Conservation (phyloP, 208 protist species). For the Leishmania major region DNA sequence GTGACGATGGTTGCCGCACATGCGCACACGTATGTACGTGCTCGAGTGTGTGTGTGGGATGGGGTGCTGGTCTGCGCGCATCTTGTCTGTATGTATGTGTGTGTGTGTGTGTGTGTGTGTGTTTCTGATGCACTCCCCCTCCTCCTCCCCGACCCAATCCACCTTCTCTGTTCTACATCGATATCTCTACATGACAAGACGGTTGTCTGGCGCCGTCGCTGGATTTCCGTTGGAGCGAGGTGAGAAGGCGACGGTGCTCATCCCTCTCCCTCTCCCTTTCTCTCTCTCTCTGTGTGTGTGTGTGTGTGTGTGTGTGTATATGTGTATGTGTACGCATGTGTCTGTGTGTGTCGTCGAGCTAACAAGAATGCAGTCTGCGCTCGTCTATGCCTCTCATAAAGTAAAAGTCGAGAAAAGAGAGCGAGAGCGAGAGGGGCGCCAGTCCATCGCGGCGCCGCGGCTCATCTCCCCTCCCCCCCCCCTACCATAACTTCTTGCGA, state of each 20-base stretch:
- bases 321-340: not conserved
- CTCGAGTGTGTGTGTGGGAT: not conserved
- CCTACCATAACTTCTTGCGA: not conserved
- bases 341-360: not conserved
- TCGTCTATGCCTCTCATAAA: not conserved
- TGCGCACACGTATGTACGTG: no score
- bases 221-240: no score
- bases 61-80: not conserved
- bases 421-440: no score
- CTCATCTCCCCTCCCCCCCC: no score
- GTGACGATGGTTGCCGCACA: no score
- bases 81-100: not conserved
- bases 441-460: no score
- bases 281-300: not conserved
- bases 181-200: no score
- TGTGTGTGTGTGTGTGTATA: not conserved
- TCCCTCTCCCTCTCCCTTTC: not conserved
- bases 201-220: no score
- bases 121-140: no score
- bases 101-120: slow-evolving; percentile 4
- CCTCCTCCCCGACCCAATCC: not conserved
- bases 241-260: not conserved
- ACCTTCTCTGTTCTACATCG: no score
- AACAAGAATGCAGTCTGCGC: not conserved
- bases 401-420: not conserved